Conservation (phyloP, 306 rosid genomes). For the Lathyrus aphaca region DNA sequence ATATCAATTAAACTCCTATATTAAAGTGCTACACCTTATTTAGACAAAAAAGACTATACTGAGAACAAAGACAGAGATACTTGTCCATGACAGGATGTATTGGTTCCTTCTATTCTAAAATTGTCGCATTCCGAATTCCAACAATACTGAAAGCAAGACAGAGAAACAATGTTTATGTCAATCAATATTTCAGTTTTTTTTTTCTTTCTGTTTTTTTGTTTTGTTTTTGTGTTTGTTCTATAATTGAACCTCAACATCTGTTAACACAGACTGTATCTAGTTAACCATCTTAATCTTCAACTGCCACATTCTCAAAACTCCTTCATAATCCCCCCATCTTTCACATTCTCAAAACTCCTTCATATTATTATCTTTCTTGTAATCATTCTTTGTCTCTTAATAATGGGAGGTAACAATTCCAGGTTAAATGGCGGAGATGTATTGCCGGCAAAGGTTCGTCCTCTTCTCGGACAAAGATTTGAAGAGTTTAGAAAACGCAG, state of each 20-base stretch:
- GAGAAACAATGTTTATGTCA: background rate
- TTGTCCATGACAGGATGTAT: background rate
- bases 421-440: slow-evolving; percentile 44
- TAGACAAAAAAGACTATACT: slow-evolving; percentile 1
- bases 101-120: background rate
- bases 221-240: background rate
- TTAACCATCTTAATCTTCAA: background rate
- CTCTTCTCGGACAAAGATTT: slow-evolving; percentile 41
- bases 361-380: background rate
- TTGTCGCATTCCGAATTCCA: background rate
- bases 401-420: slow-evolving; percentile 63
- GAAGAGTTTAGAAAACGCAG: slow-evolving; percentile 49
- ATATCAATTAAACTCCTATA: no score
- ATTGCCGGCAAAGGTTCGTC: slow-evolving; percentile 50
- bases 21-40: background rate
- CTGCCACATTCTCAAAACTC: slow-evolving; percentile 7
- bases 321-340: slow-evolving; percentile 24
- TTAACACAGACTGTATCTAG: slow-evolving; percentile 26
- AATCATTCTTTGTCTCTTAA: background rate
- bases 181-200: no score
- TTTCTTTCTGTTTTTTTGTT: background rate
- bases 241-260: slow-evolving; percentile 14
- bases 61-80: no score
- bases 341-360: background rate
- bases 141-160: background rate